phyloP scores from a whole-genome alignment of 1,284 basidiomycete genomes.

The Waitea zeae region DNA sequence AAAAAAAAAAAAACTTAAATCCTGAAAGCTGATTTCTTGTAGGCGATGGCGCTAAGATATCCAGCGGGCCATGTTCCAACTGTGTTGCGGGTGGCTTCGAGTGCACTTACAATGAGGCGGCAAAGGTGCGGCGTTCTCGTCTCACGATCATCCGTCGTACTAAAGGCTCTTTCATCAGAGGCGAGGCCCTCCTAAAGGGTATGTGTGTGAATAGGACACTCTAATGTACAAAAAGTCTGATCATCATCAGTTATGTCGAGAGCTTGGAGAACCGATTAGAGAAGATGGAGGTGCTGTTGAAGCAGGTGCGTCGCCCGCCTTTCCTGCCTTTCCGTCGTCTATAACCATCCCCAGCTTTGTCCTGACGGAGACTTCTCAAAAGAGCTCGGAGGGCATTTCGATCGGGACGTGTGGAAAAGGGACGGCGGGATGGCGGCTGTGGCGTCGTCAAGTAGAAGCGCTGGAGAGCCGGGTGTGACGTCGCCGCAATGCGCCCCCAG shows the following conservation, averaged over 20 bases:
- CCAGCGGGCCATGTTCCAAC: constrained; percentile 57
- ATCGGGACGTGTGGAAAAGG: constrained; percentile 29
- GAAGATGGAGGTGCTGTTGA: constrained; percentile 52
- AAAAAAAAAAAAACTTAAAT: neutral
- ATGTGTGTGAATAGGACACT: constrained; percentile 7
- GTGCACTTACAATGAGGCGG: constrained; percentile 63
- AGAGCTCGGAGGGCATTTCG: constrained; percentile 28
- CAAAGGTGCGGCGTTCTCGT: constrained; percentile 30
- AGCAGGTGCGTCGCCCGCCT: constrained; percentile 23
- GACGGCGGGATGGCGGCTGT: neutral
- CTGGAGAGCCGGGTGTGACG: too few relatives aligned
- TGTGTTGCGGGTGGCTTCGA: constrained; percentile 57
- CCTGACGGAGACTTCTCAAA: constrained; percentile 29
- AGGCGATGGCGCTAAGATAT: constrained; percentile 51
- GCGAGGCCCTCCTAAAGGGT: constrained; percentile 77
- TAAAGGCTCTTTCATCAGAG: constrained; percentile 19
- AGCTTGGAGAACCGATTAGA: constrained; percentile 52
- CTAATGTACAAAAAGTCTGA: neutral
- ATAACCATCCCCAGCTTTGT: constrained; percentile 19
- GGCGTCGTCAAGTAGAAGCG: neutral
- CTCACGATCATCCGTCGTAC: constrained; percentile 1
- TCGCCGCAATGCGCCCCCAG: too few relatives aligned
- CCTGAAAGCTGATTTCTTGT: neutral
- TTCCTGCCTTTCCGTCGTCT: neutral
- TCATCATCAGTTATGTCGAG: constrained; percentile 42